These are phyloP conservation scores for Alnus rubra DNA, from an alignment of 306 rosid genomes.

Conservation along the genomic window DNA sequence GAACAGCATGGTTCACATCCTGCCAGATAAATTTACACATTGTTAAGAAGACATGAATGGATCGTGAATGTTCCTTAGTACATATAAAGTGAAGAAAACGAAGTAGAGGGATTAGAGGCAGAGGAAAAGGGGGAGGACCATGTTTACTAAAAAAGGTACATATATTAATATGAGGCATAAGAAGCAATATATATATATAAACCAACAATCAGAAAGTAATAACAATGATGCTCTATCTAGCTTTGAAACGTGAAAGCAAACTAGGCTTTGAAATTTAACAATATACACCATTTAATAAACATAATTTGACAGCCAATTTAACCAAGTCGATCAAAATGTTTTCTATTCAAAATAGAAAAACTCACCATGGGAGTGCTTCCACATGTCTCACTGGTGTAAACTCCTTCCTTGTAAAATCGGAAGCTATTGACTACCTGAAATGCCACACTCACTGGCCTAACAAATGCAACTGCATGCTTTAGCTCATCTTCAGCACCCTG, in stretches of 20 bases:
- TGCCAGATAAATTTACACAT: constrained; percentile 39
- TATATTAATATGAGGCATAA: no score
- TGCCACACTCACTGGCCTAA: constrained; percentile 92
- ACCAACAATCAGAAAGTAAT: neutral
- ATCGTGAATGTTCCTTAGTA: neutral
- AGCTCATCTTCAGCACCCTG: constrained; percentile 93
- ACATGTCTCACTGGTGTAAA: constrained; percentile 70
- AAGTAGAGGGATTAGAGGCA: no score
- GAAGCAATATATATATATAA: neutral
- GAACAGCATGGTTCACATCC: constrained; percentile 99
- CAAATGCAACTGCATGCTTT: constrained; percentile 86
- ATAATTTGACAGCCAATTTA: neutral
- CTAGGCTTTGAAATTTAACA: neutral
- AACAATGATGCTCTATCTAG: neutral
- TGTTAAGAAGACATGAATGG: constrained; percentile 6
- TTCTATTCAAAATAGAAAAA: constrained; percentile 7
- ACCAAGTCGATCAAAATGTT: neutral
- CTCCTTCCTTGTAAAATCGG: constrained; percentile 69
- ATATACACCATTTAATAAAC: neutral
- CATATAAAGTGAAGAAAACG: no score
- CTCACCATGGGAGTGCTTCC: constrained; percentile 74
- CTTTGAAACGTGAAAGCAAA: neutral
- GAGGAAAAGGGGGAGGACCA: no score
- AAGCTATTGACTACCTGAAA: constrained; percentile 62
- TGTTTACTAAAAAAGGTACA: no score